Percentiles rank a stretch among this genome's conserved stretches.
These are phyloP conservation scores for Plectosphaerella sp. DNA, from an alignment of 2,329 filamentous ascomycete species.

Conservation along the genomic window DNA sequence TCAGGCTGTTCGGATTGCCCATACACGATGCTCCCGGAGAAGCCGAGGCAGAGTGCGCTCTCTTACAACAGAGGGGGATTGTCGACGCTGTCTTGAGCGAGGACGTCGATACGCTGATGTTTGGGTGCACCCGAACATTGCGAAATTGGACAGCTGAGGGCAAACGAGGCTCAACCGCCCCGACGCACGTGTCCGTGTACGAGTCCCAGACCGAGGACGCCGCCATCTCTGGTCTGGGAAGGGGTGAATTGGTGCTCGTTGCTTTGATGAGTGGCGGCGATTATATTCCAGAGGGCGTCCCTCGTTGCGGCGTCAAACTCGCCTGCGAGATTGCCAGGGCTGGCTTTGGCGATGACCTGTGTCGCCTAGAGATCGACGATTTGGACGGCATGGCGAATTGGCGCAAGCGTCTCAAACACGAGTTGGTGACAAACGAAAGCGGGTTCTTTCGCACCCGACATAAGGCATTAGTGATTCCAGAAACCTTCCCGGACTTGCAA, in stretches of 20 bases:
- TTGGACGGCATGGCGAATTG: constrained; percentile 58
- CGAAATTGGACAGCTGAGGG: constrained; percentile 79
- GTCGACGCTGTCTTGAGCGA: constrained; percentile 94
- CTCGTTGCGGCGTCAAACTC: constrained; percentile 80
- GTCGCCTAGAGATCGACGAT: constrained; percentile 58
- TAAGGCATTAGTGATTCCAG: constrained; percentile 68
- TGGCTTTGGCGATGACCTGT: constrained; percentile 77
- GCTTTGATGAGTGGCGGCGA: constrained; percentile 95
- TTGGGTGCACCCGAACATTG: constrained; percentile 75
- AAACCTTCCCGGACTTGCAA: constrained; percentile 73
- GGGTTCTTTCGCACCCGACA: constrained; percentile 76
- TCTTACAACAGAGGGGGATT: constrained; percentile 74
- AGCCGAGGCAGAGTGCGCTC: constrained; percentile 91
- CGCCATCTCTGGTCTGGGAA: constrained; percentile 58
- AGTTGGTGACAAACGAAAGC: constrained; percentile 79
- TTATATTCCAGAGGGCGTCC: constrained; percentile 83
- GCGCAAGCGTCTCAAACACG: constrained; percentile 67
- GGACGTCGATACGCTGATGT: constrained; percentile 97
- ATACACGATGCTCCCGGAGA: constrained; percentile 88
- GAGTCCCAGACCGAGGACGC: constrained; percentile 45
- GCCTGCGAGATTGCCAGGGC: constrained; percentile 87
- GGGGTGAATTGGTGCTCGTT: constrained; percentile 88
- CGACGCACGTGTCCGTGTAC: constrained; percentile 85
- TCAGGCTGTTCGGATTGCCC: constrained; percentile 80
- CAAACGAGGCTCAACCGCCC: constrained; percentile 56